These are phyloP conservation scores for Chlorella sp. DNA, from an alignment of 139 green algal species.

Conservation along the genomic window DNA sequence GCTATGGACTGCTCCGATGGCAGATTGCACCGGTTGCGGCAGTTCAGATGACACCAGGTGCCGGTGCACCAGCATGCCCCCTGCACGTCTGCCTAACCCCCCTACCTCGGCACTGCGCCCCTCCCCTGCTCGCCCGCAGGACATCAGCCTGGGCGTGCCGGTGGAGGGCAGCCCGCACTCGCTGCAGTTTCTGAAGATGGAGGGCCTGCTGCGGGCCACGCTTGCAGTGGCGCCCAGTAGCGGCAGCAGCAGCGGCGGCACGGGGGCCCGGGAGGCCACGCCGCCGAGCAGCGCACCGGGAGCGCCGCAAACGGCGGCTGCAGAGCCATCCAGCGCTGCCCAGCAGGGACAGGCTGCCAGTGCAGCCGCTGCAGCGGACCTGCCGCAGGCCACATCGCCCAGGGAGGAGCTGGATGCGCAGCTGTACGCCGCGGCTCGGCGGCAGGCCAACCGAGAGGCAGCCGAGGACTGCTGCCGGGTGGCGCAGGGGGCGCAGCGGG, in stretches of 20 bases:
- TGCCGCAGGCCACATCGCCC: not conserved
- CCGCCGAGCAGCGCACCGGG: not conserved
- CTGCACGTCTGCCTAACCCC: not conserved
- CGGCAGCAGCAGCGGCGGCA: not conserved
- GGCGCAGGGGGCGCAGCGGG: not conserved
- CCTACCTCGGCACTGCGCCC: not conserved
- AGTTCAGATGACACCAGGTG: too few species aligned
- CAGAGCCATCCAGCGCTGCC: not conserved
- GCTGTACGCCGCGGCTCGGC: not conserved
- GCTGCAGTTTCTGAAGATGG: slow-evolving; percentile 14
- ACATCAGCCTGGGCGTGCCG: not conserved
- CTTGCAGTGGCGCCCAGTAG: not conserved
- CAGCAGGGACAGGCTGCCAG: not conserved
- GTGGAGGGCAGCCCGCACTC: slow-evolving; percentile 1
- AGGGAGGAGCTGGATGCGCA: not conserved
- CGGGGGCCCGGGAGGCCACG: not conserved
- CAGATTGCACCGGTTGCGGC: too few species aligned
- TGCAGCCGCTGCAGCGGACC: not conserved
- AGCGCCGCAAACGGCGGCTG: not conserved
- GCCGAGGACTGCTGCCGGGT: not conserved
- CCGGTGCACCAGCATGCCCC: too few species aligned
- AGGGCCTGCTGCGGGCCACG: not conserved
- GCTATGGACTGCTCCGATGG: too few species aligned
- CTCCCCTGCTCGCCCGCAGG: not conserved
- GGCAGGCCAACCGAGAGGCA: slow-evolving; percentile 16